phyloP scores from a whole-genome alignment of 176 grass and related monocot species.

The Lolium rigidum region DNA sequence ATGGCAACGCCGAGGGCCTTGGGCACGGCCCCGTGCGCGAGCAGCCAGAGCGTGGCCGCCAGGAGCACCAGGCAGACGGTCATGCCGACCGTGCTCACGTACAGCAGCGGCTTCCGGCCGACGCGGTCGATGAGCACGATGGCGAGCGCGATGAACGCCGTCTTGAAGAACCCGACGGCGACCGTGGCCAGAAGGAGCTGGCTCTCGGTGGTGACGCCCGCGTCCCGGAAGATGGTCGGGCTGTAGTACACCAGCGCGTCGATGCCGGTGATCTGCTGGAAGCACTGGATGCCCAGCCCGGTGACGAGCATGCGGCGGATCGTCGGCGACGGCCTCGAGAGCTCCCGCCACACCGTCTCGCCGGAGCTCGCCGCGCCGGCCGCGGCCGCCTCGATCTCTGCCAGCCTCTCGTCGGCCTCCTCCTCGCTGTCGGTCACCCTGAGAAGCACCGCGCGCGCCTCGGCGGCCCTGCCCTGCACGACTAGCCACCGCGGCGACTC shows the following conservation, averaged over 20 bases:
- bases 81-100: conserved; percentile 72
- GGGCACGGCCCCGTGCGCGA: conserved; percentile 47
- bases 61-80: conserved; percentile 56
- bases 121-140: conserved; percentile 66
- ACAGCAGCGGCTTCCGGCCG: conserved; percentile 63
- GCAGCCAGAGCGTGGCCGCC: conserved; percentile 45
- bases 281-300: conserved; percentile 65
- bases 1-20: conserved; percentile 35
- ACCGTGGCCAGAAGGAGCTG: conserved; percentile 69
- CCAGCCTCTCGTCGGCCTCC: conserved; percentile 57
- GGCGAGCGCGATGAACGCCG: conserved; percentile 67
- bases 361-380: conserved; percentile 19
- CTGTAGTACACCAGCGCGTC: conserved; percentile 81
- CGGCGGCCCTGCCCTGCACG: conserved; percentile 38
- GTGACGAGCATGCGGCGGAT: conserved; percentile 66
- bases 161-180: conserved; percentile 69
- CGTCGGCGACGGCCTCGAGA: conserved; percentile 58
- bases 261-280: conserved; percentile 74
- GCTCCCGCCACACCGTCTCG: conserved; percentile 68
- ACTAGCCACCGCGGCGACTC: conserved; percentile 87
- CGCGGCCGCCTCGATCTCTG: conserved; percentile 73
- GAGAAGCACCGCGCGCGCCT: conserved; percentile 63
- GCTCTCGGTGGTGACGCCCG: conserved; percentile 67
- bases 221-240: conserved; percentile 59
- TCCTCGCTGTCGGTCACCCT: conserved; percentile 59